These are phyloP conservation scores for Syncephalastrum racemosum DNA, from an alignment of 371 early-diverging fungal species.

Conservation along the genomic window DNA sequence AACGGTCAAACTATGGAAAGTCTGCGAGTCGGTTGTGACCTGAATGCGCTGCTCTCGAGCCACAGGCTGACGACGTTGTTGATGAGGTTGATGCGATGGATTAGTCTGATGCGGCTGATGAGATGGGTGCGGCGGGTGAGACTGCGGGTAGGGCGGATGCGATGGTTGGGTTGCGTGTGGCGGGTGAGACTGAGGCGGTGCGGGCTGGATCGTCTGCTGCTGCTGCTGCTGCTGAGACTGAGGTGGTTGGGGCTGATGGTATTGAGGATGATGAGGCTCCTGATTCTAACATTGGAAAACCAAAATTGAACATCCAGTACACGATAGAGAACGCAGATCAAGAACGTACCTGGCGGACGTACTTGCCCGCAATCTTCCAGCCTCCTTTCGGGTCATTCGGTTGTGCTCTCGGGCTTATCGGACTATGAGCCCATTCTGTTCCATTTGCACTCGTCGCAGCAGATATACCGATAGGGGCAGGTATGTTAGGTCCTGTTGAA, in stretches of 20 bases:
- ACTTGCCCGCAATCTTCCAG: constrained; percentile 24
- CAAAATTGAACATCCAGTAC: neutral
- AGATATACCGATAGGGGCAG: neutral
- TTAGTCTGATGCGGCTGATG: neutral
- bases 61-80: neutral
- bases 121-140: neutral
- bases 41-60: constrained; percentile 28
- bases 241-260: constrained; percentile 1
- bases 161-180: neutral
- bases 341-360: constrained; percentile 18
- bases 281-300: neutral
- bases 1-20: constrained; percentile 42
- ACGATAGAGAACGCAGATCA: neutral
- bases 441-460: constrained; percentile 3
- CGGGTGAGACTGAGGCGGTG: neutral
- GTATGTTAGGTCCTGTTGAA: neutral
- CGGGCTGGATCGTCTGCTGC: neutral
- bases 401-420: constrained; percentile 17
- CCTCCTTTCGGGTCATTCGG: constrained; percentile 15
- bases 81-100: constrained; percentile 5
- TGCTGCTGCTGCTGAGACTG: constrained; percentile 4
- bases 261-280: constrained; percentile 9
- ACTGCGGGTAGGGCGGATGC: constrained; percentile 6
- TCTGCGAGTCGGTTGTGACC: constrained; percentile 41
- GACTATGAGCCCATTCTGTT: constrained; percentile 15